A percentile compares a stretch with the other conserved stretches of the same genome.
phyloP scores from a whole-genome alignment of 208 protist genomes.

The Blechomonas ayalai region DNA sequence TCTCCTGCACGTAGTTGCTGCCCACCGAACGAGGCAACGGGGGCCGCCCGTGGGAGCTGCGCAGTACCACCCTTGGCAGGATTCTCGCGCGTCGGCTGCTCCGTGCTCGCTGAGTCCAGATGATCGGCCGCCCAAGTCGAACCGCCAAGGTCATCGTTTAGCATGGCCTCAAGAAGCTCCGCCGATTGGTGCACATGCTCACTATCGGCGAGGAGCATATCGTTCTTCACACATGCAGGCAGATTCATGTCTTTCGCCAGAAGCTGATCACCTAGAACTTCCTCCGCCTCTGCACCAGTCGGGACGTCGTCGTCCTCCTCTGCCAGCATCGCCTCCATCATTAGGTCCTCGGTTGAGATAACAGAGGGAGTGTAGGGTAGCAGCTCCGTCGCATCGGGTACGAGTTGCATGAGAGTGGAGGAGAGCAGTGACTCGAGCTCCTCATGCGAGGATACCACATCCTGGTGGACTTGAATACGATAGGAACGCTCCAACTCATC shows the following conservation, averaged over 20 bases:
- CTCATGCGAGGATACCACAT: conserved; percentile 54
- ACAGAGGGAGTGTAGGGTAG: conserved; percentile 56
- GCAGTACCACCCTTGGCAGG: no score
- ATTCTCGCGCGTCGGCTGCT: no score
- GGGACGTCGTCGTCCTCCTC: conserved; percentile 18
- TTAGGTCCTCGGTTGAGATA: conserved; percentile 54
- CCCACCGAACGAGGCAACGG: no score
- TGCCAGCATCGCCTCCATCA: conserved; percentile 52
- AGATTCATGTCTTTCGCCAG: conserved; percentile 19
- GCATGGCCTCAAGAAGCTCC: conserved; percentile 62
- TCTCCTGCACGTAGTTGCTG: no score
- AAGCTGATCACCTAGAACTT: conserved; percentile 25
- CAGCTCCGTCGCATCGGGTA: conserved; percentile 74
- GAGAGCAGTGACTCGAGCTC: conserved; percentile 75
- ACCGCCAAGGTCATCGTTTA: conserved; percentile 45
- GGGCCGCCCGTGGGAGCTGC: no score
- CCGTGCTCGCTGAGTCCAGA: conserved; percentile 15
- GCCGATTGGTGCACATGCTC: conserved; percentile 64
- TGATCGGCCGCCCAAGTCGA: conserved; percentile 11
- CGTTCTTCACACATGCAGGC: conserved; percentile 1
- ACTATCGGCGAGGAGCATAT: conserved; percentile 26
- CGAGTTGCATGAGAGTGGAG: conserved; percentile 71
- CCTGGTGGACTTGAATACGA: conserved; percentile 59
- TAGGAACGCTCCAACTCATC: conserved; percentile 48
- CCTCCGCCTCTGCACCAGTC: conserved; percentile 48